Percentiles rank a stretch among this genome's conserved stretches.
phyloP scores from a whole-genome alignment of 352 stramenopile species.

The Phytophthora megakarya region DNA sequence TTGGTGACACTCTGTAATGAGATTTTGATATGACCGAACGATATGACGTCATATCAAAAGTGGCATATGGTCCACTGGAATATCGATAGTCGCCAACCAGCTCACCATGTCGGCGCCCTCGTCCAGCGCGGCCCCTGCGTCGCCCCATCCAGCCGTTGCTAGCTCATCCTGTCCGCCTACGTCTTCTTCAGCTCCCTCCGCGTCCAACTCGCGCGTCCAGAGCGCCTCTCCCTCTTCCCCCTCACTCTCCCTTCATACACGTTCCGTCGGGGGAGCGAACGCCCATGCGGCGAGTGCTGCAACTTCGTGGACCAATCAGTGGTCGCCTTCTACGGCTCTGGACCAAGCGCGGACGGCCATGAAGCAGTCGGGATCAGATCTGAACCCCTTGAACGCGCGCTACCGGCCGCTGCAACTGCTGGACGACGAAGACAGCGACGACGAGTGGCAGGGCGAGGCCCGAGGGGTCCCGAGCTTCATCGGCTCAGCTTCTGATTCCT shows the following conservation, averaged over 20 bases:
- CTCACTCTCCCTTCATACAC: neutral
- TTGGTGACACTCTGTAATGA: too few relatives aligned
- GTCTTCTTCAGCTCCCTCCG: neutral
- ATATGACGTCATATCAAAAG: too few relatives aligned
- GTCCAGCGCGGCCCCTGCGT: neutral
- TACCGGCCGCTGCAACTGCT: conserved; percentile 40
- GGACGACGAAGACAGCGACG: conserved; percentile 33
- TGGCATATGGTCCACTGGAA: too few relatives aligned
- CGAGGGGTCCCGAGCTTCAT: conserved; percentile 14
- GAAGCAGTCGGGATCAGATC: conserved; percentile 14
- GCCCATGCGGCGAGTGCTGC: neutral
- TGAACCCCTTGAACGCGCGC: conserved; percentile 14
- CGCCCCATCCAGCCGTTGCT: neutral
- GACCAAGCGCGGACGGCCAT: conserved; percentile 20
- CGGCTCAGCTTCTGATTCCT: conserved; percentile 2
- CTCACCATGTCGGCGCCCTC: conserved; percentile 19
- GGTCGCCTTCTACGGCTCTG: conserved; percentile 27
- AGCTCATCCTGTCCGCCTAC: conserved; percentile 12
- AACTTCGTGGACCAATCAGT: conserved; percentile 22
- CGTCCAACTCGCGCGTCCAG: conserved; percentile 4
- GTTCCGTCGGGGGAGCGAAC: neutral
- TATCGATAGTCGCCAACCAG: neutral
- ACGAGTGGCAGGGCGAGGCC: conserved; percentile 33
- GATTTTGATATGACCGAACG: too few relatives aligned
- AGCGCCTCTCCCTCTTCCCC: neutral